Conservation (phyloP, 176 grass and related monocot genomes). For the Avena eriantha region DNA sequence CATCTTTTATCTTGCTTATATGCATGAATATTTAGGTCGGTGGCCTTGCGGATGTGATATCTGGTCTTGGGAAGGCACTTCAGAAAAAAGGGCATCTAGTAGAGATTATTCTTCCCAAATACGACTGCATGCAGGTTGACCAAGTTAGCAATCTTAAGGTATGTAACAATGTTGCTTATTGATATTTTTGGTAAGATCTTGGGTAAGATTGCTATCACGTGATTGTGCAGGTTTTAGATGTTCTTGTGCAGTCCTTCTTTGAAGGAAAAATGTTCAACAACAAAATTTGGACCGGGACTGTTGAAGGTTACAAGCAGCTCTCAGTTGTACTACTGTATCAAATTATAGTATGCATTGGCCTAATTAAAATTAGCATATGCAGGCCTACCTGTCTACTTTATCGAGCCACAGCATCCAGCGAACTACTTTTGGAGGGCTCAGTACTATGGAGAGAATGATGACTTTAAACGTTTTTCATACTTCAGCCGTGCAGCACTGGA, state of each 20-base stretch:
- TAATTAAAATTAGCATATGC: constrained; percentile 52
- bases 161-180: constrained; percentile 37
- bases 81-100: constrained; percentile 80
- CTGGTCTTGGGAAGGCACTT: constrained; percentile 90
- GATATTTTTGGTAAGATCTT: constrained; percentile 11
- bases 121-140: constrained; percentile 90
- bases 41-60: constrained; percentile 94
- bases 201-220: constrained; percentile 20
- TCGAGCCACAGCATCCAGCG: constrained; percentile 88
- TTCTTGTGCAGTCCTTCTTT: constrained; percentile 81
- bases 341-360: constrained; percentile 20
- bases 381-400: constrained; percentile 97
- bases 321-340: constrained; percentile 24
- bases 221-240: constrained; percentile 72
- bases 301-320: constrained; percentile 66
- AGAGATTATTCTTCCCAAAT: constrained; percentile 96
- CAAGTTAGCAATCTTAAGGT: constrained; percentile 82
- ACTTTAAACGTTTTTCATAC: constrained; percentile 93
- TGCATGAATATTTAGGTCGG: constrained; percentile 73
- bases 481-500: constrained; percentile 93
- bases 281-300: constrained; percentile 97
- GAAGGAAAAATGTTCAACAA: constrained; percentile 83
- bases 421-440: constrained; percentile 88
- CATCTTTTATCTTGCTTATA: constrained; percentile 31
- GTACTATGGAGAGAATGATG: constrained; percentile 93